phyloP scores from a whole-genome alignment of 352 stramenopile genomes.

The Phytopythium litorale region DNA sequence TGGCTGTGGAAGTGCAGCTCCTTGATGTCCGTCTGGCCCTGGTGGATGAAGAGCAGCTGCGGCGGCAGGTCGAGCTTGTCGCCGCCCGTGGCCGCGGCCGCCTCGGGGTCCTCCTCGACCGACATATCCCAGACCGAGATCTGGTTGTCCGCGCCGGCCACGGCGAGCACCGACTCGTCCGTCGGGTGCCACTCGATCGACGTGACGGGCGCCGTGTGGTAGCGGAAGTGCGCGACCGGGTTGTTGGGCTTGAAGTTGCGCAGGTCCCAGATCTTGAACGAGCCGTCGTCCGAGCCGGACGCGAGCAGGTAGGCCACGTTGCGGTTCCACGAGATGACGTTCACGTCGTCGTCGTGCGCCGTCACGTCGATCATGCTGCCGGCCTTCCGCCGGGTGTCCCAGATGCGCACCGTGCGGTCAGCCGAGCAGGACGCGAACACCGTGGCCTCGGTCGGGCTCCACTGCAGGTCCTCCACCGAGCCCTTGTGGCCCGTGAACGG shows the following conservation, averaged over 20 bases:
- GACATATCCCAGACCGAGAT: slow-evolving; percentile 99
- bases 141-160: slow-evolving; percentile 94
- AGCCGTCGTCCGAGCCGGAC: slow-evolving; percentile 97
- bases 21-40: slow-evolving; percentile 98
- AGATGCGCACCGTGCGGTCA: slow-evolving; percentile 95
- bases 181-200: slow-evolving; percentile 99
- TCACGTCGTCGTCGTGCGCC: slow-evolving; percentile 96
- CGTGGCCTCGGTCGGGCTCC: slow-evolving; percentile 95
- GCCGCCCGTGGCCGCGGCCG: slow-evolving; percentile 30
- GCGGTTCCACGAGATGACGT: slow-evolving; percentile 99
- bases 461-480: slow-evolving; percentile 98
- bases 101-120: slow-evolving; percentile 96
- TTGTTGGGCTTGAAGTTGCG: slow-evolving; percentile 89
- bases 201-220: slow-evolving; percentile 95
- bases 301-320: slow-evolving; percentile 97
- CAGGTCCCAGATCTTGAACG: slow-evolving; percentile 97
- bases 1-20: slow-evolving; percentile 99
- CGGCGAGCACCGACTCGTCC: slow-evolving; percentile 97
- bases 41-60: slow-evolving; percentile 99
- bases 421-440: slow-evolving; percentile 96
- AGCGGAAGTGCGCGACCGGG: slow-evolving; percentile 94
- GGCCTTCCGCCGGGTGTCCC: slow-evolving; percentile 94
- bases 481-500: slow-evolving; percentile 90
- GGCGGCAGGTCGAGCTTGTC: slow-evolving; percentile 92
- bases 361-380: slow-evolving; percentile 93